Evolutionary conservation across 2,329 filamentous ascomycete species (phyloP).

Genomic region (Colletotrichum costaricense): DNA sequence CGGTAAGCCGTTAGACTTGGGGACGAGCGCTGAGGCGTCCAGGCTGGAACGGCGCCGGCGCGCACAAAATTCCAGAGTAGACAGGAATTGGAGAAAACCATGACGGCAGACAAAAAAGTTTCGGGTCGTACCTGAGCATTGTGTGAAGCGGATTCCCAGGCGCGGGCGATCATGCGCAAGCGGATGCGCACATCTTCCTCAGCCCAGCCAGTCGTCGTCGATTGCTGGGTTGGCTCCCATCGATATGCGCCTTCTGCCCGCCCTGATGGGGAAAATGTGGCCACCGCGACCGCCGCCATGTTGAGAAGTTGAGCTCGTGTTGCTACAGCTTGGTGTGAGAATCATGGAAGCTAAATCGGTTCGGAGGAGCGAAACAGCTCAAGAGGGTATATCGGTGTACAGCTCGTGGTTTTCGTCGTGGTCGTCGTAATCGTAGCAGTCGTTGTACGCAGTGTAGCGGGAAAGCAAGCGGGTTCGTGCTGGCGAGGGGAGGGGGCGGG

Average conservation of each 20-base stretch:
- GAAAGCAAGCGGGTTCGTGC: conserved; percentile 13
- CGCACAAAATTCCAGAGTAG: conserved; percentile 19
- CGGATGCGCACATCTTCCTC: conserved; percentile 38
- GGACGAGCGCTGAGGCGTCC: conserved; percentile 17
- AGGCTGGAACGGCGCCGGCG: conserved; percentile 21
- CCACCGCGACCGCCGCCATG: conserved; percentile 66
- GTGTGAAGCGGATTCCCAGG: conserved; percentile 44
- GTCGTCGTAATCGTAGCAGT: not conserved
- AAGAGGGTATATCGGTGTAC: not conserved
- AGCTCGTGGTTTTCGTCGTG: conserved; percentile 18
- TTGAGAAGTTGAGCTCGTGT: conserved; percentile 59
- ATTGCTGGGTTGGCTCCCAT: conserved; percentile 46
- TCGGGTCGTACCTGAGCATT: conserved; percentile 38
- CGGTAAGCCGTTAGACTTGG: conserved; percentile 17
- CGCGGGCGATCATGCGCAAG: conserved; percentile 46
- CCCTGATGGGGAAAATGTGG: conserved; percentile 52
- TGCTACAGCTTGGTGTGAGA: conserved; percentile 54
- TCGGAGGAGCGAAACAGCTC: conserved; percentile 30
- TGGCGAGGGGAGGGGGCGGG: not conserved
- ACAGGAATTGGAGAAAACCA: conserved; percentile 12
- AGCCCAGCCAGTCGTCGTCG: conserved; percentile 51
- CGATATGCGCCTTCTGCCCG: conserved; percentile 55
- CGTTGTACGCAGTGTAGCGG: conserved; percentile 13
- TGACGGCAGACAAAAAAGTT: conserved; percentile 24
- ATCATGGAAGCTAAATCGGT: conserved; percentile 61